phyloP scores from a whole-genome alignment of 2,329 filamentous ascomycete genomes.

The Tolypocladium ophioglossoides region DNA sequence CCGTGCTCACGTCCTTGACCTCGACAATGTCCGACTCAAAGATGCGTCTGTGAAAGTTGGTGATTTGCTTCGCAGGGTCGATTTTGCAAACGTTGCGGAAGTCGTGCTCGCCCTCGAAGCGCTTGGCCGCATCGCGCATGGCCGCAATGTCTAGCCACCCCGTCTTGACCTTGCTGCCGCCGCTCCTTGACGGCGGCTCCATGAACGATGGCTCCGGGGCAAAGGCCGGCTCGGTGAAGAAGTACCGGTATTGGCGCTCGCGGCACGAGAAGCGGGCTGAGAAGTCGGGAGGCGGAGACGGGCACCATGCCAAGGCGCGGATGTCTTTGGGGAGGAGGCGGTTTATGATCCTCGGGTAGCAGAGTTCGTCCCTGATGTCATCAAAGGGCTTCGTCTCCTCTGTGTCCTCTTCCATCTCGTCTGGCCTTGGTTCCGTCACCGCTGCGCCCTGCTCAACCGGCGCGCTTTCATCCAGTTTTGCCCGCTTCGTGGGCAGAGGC shows the following conservation, averaged over 20 bases:
- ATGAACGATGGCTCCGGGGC: conserved; percentile 39
- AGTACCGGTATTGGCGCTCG: conserved; percentile 88
- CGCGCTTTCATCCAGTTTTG: conserved; percentile 13
- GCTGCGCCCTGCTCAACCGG: conserved; percentile 7
- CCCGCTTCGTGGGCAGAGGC: conserved; percentile 37
- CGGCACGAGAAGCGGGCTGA: conserved; percentile 88
- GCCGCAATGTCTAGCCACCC: conserved; percentile 81
- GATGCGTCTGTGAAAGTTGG: conserved; percentile 70
- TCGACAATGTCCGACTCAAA: conserved; percentile 71
- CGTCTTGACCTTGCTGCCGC: conserved; percentile 29
- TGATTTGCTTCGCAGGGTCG: conserved; percentile 80
- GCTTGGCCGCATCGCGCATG: conserved; percentile 73
- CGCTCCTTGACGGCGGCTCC: conserved; percentile 7
- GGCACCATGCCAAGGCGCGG: conserved; percentile 86
- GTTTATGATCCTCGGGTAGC: conserved; percentile 77
- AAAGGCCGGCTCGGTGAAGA: conserved; percentile 92
- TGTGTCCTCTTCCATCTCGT: conserved; percentile 8
- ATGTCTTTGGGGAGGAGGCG: conserved; percentile 83
- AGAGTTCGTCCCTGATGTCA: conserved; percentile 68
- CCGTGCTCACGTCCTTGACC: conserved; percentile 43
- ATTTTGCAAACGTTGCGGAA: conserved; percentile 97
- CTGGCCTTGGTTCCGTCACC: neutral
- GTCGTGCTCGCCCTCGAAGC: conserved; percentile 77
- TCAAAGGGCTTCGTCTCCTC: conserved; percentile 34
- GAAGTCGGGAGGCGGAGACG: conserved; percentile 66